Evolutionary conservation across 176 grass and related monocot genomes (phyloP).

Genomic region (Avena sativa): DNA sequence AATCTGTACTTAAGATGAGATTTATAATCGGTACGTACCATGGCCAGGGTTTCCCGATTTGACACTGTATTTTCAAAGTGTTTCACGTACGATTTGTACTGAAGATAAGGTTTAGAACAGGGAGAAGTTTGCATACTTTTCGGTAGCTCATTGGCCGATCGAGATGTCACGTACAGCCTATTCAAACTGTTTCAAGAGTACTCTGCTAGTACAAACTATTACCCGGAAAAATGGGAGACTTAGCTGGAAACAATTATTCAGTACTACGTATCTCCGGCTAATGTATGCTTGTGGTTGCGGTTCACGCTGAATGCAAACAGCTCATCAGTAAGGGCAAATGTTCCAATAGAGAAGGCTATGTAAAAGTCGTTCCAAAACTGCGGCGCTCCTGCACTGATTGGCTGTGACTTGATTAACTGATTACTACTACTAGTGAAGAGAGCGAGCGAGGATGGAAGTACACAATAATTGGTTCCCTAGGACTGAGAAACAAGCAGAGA

Average conservation of each 20-base stretch:
- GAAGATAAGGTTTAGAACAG: not conserved
- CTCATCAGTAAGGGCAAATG: not conserved
- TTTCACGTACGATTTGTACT: conserved; percentile 11
- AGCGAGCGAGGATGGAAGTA: not conserved
- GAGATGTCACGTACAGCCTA: not conserved
- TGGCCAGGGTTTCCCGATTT: not conserved
- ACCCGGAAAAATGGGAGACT: no score
- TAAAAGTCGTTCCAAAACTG: no score
- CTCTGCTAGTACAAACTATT: no score
- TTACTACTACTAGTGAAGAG: not conserved
- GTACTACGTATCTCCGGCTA: no score
- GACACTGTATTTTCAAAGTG: not conserved
- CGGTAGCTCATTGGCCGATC: not conserved
- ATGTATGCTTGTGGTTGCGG: not conserved
- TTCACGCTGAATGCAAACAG: not conserved
- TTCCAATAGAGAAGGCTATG: no score
- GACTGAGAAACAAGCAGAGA: not conserved
- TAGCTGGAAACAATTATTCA: not conserved
- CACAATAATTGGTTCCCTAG: not conserved
- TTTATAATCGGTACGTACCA: not conserved
- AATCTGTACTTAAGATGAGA: not conserved
- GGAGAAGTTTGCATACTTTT: not conserved
- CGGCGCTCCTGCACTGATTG: not conserved
- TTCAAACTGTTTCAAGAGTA: not conserved
- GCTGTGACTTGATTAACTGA: not conserved